Evolutionary conservation across 352 stramenopile genomes (phyloP).

Genomic region (Sclerospora graminicola): DNA sequence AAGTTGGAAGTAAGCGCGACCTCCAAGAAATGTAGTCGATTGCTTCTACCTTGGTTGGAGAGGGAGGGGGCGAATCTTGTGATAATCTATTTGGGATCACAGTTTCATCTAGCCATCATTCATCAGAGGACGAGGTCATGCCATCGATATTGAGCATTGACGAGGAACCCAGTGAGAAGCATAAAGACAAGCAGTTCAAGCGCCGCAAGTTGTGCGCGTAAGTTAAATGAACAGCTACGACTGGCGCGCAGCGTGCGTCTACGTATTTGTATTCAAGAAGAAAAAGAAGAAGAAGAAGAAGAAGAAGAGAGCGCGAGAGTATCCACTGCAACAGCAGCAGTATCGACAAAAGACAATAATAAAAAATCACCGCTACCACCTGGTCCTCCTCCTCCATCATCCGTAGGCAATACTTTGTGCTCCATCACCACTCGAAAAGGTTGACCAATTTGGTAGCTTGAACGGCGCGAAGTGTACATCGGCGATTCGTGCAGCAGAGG

Average conservation of each 20-base stretch:
- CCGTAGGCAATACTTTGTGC: conserved; percentile 7
- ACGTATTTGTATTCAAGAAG: conserved; percentile 46
- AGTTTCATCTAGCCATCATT: neutral
- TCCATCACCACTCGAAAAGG: conserved; percentile 20
- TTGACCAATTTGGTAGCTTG: conserved; percentile 50
- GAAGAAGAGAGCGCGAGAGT: conserved; percentile 14
- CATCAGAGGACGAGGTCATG: conserved; percentile 11
- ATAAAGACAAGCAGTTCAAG: conserved; percentile 37
- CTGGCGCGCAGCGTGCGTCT: conserved; percentile 41
- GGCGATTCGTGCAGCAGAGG: conserved; percentile 14
- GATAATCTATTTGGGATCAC: conserved; percentile 54
- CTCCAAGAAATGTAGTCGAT: conserved; percentile 65
- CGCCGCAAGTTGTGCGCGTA: conserved; percentile 50
- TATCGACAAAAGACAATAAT: conserved; percentile 6
- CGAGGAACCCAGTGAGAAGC: conserved; percentile 26
- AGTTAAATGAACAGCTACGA: conserved; percentile 60
- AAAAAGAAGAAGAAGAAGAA: conserved; percentile 43
- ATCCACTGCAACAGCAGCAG: conserved; percentile 5
- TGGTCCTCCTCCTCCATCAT: conserved; percentile 19
- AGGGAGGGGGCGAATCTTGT: conserved; percentile 43
- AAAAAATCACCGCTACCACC: conserved; percentile 18
- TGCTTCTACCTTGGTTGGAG: conserved; percentile 28
- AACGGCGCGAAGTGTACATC: conserved; percentile 58
- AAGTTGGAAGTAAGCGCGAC: conserved; percentile 25
- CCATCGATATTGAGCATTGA: conserved; percentile 24